A percentile compares a stretch with the other conserved stretches of the same genome.
phyloP scores from a whole-genome alignment of 1,139 yeast genomes.

The Groenewaldozyma auringiensis region DNA sequence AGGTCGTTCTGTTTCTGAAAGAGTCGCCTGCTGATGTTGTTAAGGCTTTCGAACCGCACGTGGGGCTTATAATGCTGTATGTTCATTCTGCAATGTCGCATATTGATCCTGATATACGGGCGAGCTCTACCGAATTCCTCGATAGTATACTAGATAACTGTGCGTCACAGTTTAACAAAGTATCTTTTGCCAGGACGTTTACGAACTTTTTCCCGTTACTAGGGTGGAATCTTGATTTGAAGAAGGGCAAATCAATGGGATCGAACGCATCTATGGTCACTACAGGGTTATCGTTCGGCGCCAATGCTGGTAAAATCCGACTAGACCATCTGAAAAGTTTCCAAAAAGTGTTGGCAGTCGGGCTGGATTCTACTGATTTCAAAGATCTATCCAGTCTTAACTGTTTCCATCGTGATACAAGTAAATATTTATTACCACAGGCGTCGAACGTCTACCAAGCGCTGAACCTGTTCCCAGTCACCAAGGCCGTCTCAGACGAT shows the following conservation, averaged over 20 bases:
- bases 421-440: constrained; percentile 46
- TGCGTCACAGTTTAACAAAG: constrained; percentile 26
- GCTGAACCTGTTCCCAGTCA: constrained; percentile 42
- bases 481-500: background rate
- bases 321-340: constrained; percentile 27
- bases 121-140: constrained; percentile 60
- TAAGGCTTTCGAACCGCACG: constrained; percentile 35
- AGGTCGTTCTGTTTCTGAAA: constrained; percentile 46
- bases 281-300: constrained; percentile 28
- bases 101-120: constrained; percentile 63
- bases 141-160: constrained; percentile 41
- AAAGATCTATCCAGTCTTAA: constrained; percentile 7
- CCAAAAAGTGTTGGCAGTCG: constrained; percentile 22
- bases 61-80: constrained; percentile 58
- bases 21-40: constrained; percentile 23
- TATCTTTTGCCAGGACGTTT: constrained; percentile 31
- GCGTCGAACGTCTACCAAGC: constrained; percentile 55
- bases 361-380: constrained; percentile 18
- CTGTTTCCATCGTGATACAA: constrained; percentile 41
- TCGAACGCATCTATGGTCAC: constrained; percentile 23
- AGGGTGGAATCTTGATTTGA: constrained; percentile 31
- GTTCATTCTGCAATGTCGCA: constrained; percentile 96
- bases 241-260: constrained; percentile 11
- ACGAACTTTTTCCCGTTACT: constrained; percentile 34
- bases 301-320: constrained; percentile 26